Percentiles rank a stretch among this genome's conserved stretches.
Evolutionary conservation across 257 asterid species (phyloP).

Genomic region (Linderniella brevidens): DNA sequence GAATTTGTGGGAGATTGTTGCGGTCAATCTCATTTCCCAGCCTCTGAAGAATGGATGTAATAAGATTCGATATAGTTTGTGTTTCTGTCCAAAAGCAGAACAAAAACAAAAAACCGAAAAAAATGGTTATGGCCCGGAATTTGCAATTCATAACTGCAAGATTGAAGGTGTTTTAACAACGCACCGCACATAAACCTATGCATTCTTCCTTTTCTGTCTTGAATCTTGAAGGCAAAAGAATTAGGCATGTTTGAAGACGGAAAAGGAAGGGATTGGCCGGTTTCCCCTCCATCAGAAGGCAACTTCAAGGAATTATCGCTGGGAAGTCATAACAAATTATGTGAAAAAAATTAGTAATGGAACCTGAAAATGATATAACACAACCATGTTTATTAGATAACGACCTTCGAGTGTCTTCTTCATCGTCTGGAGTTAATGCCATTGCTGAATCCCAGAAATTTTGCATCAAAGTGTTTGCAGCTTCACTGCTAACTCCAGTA

Average conservation of each 20-base stretch:
- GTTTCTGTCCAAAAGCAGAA: conserved; percentile 30
- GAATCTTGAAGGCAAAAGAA: conserved; percentile 70
- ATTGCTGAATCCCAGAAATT: conserved; percentile 96
- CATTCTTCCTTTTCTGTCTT: conserved; percentile 80
- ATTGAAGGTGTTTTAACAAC: conserved; percentile 3
- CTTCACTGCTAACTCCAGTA: conserved; percentile 57
- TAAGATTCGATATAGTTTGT: conserved; percentile 50
- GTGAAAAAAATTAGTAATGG: conserved; percentile 12
- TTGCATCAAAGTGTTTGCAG: conserved; percentile 73
- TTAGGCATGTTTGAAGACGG: conserved; percentile 34
- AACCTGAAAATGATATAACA: neutral
- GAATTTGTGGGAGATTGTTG: conserved; percentile 73
- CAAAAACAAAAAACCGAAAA: conserved; percentile 6
- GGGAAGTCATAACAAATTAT: conserved; percentile 15
- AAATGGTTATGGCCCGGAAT: conserved; percentile 2
- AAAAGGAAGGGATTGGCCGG: conserved; percentile 36
- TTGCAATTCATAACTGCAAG: neutral
- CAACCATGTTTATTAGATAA: neutral
- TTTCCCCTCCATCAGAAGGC: conserved; percentile 71
- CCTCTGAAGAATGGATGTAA: conserved; percentile 81
- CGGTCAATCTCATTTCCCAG: conserved; percentile 81
- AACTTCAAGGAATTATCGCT: conserved; percentile 67
- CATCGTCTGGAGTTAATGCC: conserved; percentile 67
- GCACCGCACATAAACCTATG: conserved; percentile 81
- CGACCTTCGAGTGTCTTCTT: conserved; percentile 70